Evolutionary conservation across 495 filamentous ascomycete genomes (phyloP), one percentile per base, ranked within the genome.

Genomic region (Rusavskia elegans): DNA sequence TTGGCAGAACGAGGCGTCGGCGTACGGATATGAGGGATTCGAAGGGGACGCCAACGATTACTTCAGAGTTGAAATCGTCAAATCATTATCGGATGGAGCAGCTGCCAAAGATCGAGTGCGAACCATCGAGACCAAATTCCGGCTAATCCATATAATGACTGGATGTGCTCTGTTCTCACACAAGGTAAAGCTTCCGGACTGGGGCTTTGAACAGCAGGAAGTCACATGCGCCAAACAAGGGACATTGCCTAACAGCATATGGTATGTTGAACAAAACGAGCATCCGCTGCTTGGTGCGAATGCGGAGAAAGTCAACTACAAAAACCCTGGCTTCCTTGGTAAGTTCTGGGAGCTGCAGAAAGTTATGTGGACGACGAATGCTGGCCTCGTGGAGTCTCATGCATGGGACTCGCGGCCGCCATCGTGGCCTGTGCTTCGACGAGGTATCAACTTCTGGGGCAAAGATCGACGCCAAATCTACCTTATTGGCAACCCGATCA

Each of bases 291-390:
- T 96, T 45, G 77, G 78, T 27, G 71, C 69, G 36, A 72, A 82
- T 56, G 81, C 86, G 21, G 92, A 97, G 65, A 93, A 83, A 66
- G 90, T 95, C 60, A 98, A 96, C 64, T 98, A 98, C 64, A 75
- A 78, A 53, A 83, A 95, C 58, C 92, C 92, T 19, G 92, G 92
- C 14, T 97, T 98, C 75, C 77, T 97, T 51, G 93, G 89, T 51
- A 98, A 97, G 63, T 98, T 98, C 71, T 95, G 87, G 86, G 92
- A 98, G 69, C 73, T 98, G n/a, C 89, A 98, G 65, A 88, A 87
- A 66, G 93, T 98, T 38, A 98, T 98, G 92, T 98, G 92, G 92
- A 85, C 77, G 55, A 97, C 93, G 14, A 98, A 98, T 62, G 92
- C 92, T 32, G 93, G 92, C 29, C 79, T 98, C 51, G 85, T 93